Conservation (phyloP, 2,329 filamentous ascomycete genomes). For the Aspergillus sp. region DNA sequence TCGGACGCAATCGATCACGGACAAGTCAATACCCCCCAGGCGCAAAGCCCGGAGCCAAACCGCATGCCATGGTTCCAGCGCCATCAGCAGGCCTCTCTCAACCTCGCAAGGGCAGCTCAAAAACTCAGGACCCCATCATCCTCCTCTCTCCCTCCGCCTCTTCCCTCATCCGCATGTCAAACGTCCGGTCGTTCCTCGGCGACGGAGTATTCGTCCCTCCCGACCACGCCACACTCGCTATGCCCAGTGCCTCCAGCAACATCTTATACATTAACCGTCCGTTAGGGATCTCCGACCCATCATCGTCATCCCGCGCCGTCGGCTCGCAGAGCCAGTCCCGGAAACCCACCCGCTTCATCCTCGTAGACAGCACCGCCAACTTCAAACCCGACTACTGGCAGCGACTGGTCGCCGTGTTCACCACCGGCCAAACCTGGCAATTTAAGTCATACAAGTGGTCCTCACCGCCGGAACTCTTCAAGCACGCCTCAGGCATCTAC, state of each 20-base stretch:
- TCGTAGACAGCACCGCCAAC: constrained; percentile 87
- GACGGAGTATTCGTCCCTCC: constrained; percentile 77
- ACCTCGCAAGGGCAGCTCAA: constrained; percentile 44
- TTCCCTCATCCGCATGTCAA: constrained; percentile 89
- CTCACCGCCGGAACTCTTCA: constrained; percentile 82
- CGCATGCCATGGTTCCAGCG: constrained; percentile 30
- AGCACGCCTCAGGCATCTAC: constrained; percentile 81
- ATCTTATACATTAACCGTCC: constrained; percentile 83
- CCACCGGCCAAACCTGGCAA: constrained; percentile 96
- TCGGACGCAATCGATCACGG: constrained; percentile 54
- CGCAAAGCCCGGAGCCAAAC: constrained; percentile 35
- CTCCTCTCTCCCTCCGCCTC: constrained; percentile 94
- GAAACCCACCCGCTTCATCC: constrained; percentile 84
- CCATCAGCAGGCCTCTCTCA: constrained; percentile 40
- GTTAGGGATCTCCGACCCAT: constrained; percentile 51
- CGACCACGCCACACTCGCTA: constrained; percentile 61
- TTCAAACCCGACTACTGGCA: constrained; percentile 99
- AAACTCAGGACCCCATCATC: constrained; percentile 79
- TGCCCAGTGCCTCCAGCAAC: constrained; percentile 57
- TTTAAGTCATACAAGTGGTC: constrained; percentile 99
- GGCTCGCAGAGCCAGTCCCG: constrained; percentile 51
- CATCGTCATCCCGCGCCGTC: constrained; percentile 43
- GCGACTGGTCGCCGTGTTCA: constrained; percentile 93
- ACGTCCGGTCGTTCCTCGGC: constrained; percentile 92
- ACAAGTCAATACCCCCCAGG: constrained; percentile 35